Evolutionary conservation across 768 basidiomycete species (phyloP), one percentile per base, ranked within the genome.

Genomic region (Amanita rimosa): DNA sequence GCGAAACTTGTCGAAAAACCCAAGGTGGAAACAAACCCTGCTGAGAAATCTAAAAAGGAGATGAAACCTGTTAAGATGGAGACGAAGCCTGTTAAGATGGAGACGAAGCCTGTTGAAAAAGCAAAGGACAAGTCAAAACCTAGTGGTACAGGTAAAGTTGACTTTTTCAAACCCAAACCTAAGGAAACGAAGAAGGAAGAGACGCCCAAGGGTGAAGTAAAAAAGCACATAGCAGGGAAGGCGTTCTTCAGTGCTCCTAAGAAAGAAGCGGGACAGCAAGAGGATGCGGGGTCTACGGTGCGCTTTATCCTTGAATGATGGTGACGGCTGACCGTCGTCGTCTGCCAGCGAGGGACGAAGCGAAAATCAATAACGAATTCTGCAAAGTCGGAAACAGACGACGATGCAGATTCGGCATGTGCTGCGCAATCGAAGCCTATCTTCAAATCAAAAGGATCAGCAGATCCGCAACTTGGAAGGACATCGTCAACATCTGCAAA

Each of bases 81-180:
- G 27, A 58, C 55, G 29, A 60, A 63, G 53, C 40, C 50, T 6
- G 58, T 62, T 44, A 79, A 75, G 55, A 67, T 83, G 4, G 76
- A 82, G 27, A 58, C 56, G 29, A 60, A 63, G 53, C 40, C 50
- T 6, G 58, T 62, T 44, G 58, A 60, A 19, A 55, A 56, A 24
- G 41, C 48, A 10, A 55, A 52, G 44, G 51, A 59, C 56, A 68
- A 57, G 43, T 54, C 64, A 27, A 70, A 69, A 46, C 33, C 53
- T 0, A 58, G 70, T 2, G 80, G 79, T 3, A 59, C 71, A 1
- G 79, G 79, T 4, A 79, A 75, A 56, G 67, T 83, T 5, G 76
- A 82, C 54, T 84, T 79, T 70, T 75, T 77, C 60, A 80, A 74
- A 53, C 54, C 65, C 8, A 78, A 77, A 55, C 65, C 64, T 8